Base-by-base conservation (phyloP, 1,284 basidiomycete genomes). In the Trichosporon inkin region DNA sequence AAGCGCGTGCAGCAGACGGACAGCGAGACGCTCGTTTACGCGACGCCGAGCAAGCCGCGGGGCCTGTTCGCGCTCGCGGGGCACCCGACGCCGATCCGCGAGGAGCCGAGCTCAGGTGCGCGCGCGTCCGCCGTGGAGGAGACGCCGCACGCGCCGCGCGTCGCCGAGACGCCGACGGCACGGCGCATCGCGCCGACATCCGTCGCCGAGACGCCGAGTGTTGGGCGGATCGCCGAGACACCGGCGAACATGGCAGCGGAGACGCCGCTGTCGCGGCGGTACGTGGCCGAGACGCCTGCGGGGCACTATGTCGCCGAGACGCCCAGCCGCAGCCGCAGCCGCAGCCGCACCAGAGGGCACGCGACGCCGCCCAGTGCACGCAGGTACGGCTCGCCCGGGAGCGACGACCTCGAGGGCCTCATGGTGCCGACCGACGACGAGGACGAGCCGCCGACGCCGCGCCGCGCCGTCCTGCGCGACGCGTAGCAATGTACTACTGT, bases 371-470 rank as follows among this genome's bases (percentile, higher is more conserved):
- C 28, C 28, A 24, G 24, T 20, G 22, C 41, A 11, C 41, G 22
- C 6, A 24, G 11, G 22, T 11, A 24, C 36, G 36, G 36, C 38
- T 17, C 17, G 14, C 28, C 28, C 8, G 44, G 39, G 19, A 49
- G 49, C 40, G 71, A 71, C 40, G 72, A 70, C 61, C 51, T 75
- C 19, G 74, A 53, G 1, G 73, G 68, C 6, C 56, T 74, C 19
- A 74, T 75, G 74, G 73, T 74, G 38, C 70, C 71, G 66, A 76
- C 74, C 5, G 74, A 76, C 60, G 74, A 75, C 36, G 72, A 72
- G 62, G 68, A 67, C 10, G 71, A 72, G 53, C 72, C 71, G 8
- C 69, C 71, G 16, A 13, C 51, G 38, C 38, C 38, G 39, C 35
- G 28, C 38, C 40, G 40, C 22, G 13, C 10, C 38, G 19, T 24